Percentiles rank a stretch among this genome's conserved stretches.
Conservation (phyloP, 78 protist species). For the Cyanophora paradoxa region DNA sequence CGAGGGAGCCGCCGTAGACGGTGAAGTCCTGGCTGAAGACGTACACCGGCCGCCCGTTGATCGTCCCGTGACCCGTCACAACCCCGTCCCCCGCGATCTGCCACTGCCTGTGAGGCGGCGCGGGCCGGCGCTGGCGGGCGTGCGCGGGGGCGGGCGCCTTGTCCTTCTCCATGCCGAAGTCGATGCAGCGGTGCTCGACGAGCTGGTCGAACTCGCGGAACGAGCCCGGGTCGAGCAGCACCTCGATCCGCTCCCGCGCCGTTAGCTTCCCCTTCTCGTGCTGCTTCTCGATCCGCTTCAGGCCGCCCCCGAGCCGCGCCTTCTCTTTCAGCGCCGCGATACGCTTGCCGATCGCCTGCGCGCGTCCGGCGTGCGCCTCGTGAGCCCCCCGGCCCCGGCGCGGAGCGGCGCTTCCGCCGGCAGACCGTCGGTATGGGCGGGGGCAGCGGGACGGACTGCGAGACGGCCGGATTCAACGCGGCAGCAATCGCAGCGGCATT, state of each 20-base stretch:
- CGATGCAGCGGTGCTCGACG: slow-evolving; percentile 82
- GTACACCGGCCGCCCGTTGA: slow-evolving; percentile 89
- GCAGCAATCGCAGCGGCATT: too few relatives aligned
- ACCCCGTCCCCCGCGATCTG: slow-evolving; percentile 89
- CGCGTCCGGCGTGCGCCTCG: too few relatives aligned
- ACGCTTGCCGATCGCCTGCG: too few relatives aligned
- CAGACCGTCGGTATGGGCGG: too few relatives aligned
- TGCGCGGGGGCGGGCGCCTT: too few relatives aligned
- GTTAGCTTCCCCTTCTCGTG: slow-evolving; percentile 83
- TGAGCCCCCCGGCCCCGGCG: too few relatives aligned
- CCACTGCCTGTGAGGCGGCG: too few relatives aligned
- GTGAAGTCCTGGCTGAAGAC: slow-evolving; percentile 95
- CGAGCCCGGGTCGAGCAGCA: slow-evolving; percentile 78
- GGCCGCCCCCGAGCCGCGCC: slow-evolving; percentile 62
- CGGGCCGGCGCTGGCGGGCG: too few relatives aligned
- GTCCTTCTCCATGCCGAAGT: slow-evolving; percentile 80
- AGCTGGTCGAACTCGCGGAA: slow-evolving; percentile 84
- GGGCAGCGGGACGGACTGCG: too few relatives aligned
- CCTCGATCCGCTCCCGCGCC: slow-evolving; percentile 89
- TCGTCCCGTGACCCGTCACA: slow-evolving; percentile 87
- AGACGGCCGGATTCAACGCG: too few relatives aligned
- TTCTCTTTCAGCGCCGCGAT: background rate
- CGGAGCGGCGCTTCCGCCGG: too few relatives aligned
- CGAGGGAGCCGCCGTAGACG: slow-evolving; percentile 92
- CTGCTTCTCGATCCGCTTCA: slow-evolving; percentile 44